These are phyloP conservation scores for Centaurea solstitialis DNA, from an alignment of 129 eudicot genomes.

Conservation along the genomic window DNA sequence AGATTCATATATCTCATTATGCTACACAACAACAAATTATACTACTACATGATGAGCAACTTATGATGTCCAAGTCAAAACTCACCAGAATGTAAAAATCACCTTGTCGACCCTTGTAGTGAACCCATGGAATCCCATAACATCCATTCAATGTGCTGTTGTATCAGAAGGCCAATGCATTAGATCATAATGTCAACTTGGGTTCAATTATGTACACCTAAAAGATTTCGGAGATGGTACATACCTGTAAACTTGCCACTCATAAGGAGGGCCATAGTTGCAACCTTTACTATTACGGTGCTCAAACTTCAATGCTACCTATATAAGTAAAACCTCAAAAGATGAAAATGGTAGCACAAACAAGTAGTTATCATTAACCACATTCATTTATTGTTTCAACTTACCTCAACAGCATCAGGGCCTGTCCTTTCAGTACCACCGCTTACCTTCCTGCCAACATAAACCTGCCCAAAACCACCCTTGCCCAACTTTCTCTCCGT, in stretches of 20 bases:
- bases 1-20: background rate
- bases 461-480: conserved; percentile 99
- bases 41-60: background rate
- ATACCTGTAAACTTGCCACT: conserved; percentile 99
- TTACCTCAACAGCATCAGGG: conserved; percentile 97
- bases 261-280: conserved; percentile 98
- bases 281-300: conserved; percentile 99
- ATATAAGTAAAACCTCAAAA: background rate
- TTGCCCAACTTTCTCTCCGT: conserved; percentile 93
- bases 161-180: conserved; percentile 13
- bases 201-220: background rate
- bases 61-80: conserved; percentile 13
- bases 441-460: conserved; percentile 82
- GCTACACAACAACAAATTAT: background rate
- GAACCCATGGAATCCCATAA: conserved; percentile 92
- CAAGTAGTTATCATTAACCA: background rate
- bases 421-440: conserved; percentile 88
- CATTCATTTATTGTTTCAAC: conserved; percentile 2
- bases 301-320: conserved; percentile 98
- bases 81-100: conserved; percentile 97
- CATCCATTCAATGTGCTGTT: conserved; percentile 85
- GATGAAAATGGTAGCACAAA: conserved; percentile 8
- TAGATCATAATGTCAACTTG: conserved; percentile 13
- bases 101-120: conserved; percentile 97
- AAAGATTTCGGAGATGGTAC: conserved; percentile 12